These are phyloP conservation scores for Aureobasidium namibiae DNA, from an alignment of 2,329 filamentous ascomycete genomes.

Conservation along the genomic window DNA sequence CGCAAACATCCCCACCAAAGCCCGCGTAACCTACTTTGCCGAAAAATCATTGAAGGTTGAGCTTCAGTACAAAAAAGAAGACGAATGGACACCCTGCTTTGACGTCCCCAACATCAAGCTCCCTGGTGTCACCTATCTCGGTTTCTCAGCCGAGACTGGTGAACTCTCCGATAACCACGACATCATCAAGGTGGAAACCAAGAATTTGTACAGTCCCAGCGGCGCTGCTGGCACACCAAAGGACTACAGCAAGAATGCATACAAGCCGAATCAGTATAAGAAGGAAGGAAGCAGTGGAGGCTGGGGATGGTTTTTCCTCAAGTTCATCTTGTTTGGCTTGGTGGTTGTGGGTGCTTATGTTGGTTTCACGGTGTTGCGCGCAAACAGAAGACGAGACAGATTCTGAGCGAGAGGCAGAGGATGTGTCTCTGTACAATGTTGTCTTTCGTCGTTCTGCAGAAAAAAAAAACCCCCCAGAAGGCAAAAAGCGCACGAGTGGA, in stretches of 20 bases:
- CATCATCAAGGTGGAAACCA: slow-evolving; percentile 76
- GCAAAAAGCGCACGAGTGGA: no score
- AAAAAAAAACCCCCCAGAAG: no score
- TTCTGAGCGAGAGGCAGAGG: slow-evolving; percentile 29
- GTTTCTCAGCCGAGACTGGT: slow-evolving; percentile 77
- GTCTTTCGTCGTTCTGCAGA: background rate
- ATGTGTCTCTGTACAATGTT: background rate
- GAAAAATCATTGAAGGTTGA: slow-evolving; percentile 87
- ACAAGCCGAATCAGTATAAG: slow-evolving; percentile 42
- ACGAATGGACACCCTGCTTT: slow-evolving; percentile 87
- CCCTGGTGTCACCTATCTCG: slow-evolving; percentile 60
- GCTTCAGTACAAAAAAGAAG: slow-evolving; percentile 86
- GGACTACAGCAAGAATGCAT: slow-evolving; percentile 36
- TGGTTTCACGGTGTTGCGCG: slow-evolving; percentile 75
- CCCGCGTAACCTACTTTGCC: slow-evolving; percentile 89
- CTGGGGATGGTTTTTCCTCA: slow-evolving; percentile 69
- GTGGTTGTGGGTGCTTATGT: slow-evolving; percentile 69
- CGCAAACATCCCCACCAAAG: slow-evolving; percentile 67
- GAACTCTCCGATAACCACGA: slow-evolving; percentile 98
- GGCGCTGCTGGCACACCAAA: slow-evolving; percentile 25
- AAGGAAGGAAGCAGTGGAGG: slow-evolving; percentile 40
- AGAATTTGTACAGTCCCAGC: slow-evolving; percentile 73
- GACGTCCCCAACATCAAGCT: slow-evolving; percentile 60
- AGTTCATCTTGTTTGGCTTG: slow-evolving; percentile 68
- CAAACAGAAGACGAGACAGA: slow-evolving; percentile 43